A percentile compares a stretch with the other conserved stretches of the same genome.
Evolutionary conservation across 2,329 filamentous ascomycete genomes (phyloP).

Genomic region (Fusarium papillatum): DNA sequence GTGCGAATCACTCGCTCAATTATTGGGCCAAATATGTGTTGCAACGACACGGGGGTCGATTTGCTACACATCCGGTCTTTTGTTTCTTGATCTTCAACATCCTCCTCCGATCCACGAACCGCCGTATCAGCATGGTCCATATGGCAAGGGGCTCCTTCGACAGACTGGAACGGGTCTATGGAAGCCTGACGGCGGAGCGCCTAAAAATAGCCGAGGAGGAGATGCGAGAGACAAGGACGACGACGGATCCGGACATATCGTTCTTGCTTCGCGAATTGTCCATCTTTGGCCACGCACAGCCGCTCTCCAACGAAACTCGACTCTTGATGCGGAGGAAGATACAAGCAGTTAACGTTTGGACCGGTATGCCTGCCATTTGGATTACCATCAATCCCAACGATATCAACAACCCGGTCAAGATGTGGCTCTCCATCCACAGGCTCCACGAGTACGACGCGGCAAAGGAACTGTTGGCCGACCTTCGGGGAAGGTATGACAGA

Average conservation of each 20-base stretch:
- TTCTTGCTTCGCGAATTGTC: background rate
- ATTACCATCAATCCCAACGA: slow-evolving; percentile 22
- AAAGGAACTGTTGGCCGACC: background rate
- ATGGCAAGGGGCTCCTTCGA: slow-evolving; percentile 8
- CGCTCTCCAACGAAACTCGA: background rate
- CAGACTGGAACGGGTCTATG: background rate
- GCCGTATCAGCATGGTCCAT: slow-evolving; percentile 12
- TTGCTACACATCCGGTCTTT: slow-evolving; percentile 22
- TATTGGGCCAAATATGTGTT: slow-evolving; percentile 33
- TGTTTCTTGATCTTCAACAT: slow-evolving; percentile 29
- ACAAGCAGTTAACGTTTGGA: background rate
- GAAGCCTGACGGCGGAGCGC: background rate
- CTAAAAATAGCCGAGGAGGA: slow-evolving; percentile 9
- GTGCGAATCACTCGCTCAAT: slow-evolving; percentile 13
- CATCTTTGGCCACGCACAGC: background rate
- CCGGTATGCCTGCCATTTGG: slow-evolving; percentile 18
- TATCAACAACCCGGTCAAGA: slow-evolving; percentile 26
- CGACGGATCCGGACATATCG: background rate
- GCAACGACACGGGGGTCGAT: slow-evolving; percentile 13
- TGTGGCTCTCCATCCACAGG: slow-evolving; percentile 19
- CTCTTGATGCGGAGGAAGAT: background rate
- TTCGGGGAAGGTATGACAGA: background rate
- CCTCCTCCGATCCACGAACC: slow-evolving; percentile 12
- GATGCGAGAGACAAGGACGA: background rate
- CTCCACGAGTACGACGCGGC: slow-evolving; percentile 3